Conservation (phyloP, 768 basidiomycete genomes). For the Boletus speciosus region DNA sequence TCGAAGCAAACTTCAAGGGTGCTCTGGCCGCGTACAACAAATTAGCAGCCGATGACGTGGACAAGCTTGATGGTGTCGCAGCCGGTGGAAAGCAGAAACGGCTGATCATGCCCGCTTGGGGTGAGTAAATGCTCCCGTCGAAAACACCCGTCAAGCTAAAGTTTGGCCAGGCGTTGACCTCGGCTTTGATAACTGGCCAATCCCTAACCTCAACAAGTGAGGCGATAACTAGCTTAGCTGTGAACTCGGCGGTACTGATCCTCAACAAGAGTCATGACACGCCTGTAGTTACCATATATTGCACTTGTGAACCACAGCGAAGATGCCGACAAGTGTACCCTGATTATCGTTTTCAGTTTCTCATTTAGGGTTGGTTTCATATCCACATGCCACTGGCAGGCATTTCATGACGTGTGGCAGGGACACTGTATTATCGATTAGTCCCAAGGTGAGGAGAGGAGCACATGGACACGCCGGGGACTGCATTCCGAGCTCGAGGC, state of each 20-base stretch:
- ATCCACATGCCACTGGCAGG: not conserved
- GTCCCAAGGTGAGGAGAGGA: not conserved
- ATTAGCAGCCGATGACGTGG: conserved; percentile 51
- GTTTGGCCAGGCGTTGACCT: conserved; percentile 51
- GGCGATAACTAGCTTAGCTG: not conserved
- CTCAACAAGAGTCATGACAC: not conserved
- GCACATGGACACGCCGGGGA: not conserved
- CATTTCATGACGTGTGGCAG: not conserved
- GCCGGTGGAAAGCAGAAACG: conserved; percentile 64
- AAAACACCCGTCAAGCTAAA: conserved; percentile 12
- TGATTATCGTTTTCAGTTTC: not conserved
- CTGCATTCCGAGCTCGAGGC: no score
- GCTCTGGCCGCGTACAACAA: conserved; percentile 44
- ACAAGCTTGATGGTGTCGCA: conserved; percentile 52
- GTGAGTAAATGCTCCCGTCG: conserved; percentile 37
- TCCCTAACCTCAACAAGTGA: conserved; percentile 5
- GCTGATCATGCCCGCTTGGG: conserved; percentile 68
- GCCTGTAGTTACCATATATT: not conserved
- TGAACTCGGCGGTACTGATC: not conserved
- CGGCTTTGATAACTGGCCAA: conserved; percentile 65
- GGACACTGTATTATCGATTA: not conserved
- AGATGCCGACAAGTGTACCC: not conserved
- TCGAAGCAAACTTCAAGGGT: conserved; percentile 56
- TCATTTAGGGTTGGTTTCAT: not conserved
- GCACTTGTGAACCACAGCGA: not conserved